Conservation (phyloP, 148 eudicot species). For the Linanthus parryae region DNA sequence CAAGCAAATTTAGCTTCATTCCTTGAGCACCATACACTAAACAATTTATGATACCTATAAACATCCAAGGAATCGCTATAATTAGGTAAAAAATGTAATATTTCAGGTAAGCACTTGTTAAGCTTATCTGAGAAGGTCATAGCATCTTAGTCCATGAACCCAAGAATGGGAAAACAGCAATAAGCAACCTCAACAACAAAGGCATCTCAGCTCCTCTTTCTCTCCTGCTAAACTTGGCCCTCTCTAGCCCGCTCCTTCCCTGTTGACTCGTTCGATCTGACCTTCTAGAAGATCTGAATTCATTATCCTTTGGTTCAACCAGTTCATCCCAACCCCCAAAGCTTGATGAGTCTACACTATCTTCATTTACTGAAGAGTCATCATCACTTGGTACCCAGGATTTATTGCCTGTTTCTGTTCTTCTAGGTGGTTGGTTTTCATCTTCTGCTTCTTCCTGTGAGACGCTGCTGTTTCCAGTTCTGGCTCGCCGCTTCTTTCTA, state of each 20-base stretch:
- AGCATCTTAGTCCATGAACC: slow-evolving; percentile 54
- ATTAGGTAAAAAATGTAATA: too few species aligned
- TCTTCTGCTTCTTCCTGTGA: slow-evolving; percentile 25
- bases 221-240: slow-evolving; percentile 23
- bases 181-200: slow-evolving; percentile 51
- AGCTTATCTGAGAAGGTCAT: too few species aligned
- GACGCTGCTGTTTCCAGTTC: slow-evolving; percentile 6
- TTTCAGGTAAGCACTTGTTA: too few species aligned
- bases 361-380: slow-evolving; percentile 19
- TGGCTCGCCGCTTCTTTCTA: slow-evolving; percentile 21
- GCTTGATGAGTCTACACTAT: slow-evolving; percentile 10
- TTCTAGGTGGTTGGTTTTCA: slow-evolving; percentile 9
- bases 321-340: slow-evolving; percentile 93
- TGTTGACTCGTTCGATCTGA: slow-evolving; percentile 6
- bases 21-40: too few species aligned
- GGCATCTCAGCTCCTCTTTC: slow-evolving; percentile 38
- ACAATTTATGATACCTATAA: too few species aligned
- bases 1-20: too few species aligned
- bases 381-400: slow-evolving; percentile 31
- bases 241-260: slow-evolving; percentile 7
- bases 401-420: slow-evolving; percentile 25
- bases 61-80: too few species aligned
- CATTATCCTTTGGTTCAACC: slow-evolving; percentile 24
- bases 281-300: slow-evolving; percentile 2
- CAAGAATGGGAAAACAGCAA: slow-evolving; percentile 63